Conservation (phyloP, 2,329 filamentous ascomycete genomes). For the Aspergillus ochraceus region DNA sequence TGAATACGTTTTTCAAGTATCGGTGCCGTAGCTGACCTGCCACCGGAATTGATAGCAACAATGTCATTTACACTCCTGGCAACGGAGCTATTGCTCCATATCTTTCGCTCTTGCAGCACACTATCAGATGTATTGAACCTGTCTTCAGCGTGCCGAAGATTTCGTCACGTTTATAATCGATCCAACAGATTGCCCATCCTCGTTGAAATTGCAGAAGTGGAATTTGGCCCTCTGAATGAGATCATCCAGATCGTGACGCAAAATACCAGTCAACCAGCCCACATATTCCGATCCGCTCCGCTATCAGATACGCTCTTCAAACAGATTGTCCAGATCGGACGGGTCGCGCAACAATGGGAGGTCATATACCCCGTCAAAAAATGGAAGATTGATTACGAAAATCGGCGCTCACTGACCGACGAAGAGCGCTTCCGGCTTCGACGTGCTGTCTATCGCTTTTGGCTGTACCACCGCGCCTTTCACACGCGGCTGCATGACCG, state of each 20-base stretch:
- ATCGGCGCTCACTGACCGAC: constrained; percentile 53
- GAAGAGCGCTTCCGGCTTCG: constrained; percentile 54
- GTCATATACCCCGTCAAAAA: constrained; percentile 64
- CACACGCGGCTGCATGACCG: constrained; percentile 55
- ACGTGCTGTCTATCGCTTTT: constrained; percentile 60
- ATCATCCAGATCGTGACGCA: constrained; percentile 61
- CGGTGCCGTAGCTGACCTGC: not conserved
- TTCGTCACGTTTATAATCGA: constrained; percentile 53
- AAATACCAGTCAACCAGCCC: constrained; percentile 59
- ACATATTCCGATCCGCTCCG: constrained; percentile 53
- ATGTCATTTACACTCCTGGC: constrained; percentile 59
- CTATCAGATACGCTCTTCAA: constrained; percentile 57
- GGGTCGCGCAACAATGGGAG: constrained; percentile 58
- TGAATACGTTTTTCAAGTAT: not conserved
- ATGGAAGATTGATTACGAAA: constrained; percentile 59
- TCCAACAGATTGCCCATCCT: constrained; percentile 58
- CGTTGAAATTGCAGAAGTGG: constrained; percentile 52
- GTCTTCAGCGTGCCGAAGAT: constrained; percentile 55
- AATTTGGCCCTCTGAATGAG: constrained; percentile 60
- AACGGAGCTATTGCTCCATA: constrained; percentile 59
- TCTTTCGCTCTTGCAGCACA: constrained; percentile 55
- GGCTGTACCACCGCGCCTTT: constrained; percentile 61
- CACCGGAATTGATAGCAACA: constrained; percentile 8
- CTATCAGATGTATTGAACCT: constrained; percentile 56
- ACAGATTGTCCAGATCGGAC: constrained; percentile 56